These are phyloP conservation scores for Yarrowia sp. DNA, from an alignment of 805 yeast species.

Conservation along the genomic window DNA sequence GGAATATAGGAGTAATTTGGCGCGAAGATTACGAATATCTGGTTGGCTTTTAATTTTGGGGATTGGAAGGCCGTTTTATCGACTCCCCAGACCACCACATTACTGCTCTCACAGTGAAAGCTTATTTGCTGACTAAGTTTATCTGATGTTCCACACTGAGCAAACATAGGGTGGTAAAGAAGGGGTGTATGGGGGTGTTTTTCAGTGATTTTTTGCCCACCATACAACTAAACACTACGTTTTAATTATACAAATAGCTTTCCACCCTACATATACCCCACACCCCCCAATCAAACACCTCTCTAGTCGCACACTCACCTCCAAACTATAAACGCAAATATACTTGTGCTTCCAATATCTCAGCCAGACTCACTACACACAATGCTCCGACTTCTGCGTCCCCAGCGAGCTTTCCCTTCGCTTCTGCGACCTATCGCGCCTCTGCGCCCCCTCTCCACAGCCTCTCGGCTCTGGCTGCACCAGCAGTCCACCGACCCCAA, in stretches of 20 bases:
- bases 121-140: not conserved
- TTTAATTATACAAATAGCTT: too few relatives aligned
- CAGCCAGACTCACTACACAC: not conserved
- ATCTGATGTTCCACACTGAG: not conserved
- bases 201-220: too few relatives aligned
- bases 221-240: too few relatives aligned
- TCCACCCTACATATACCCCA: too few relatives aligned
- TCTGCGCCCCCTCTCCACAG: not conserved
- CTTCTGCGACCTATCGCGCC: slow-evolving; percentile 9
- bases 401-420: not conserved
- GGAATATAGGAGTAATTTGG: too few relatives aligned
- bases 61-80: too few relatives aligned
- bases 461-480: slow-evolving; percentile 6
- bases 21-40: too few relatives aligned
- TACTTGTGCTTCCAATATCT: not conserved
- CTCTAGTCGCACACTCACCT: too few relatives aligned
- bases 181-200: not conserved
- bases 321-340: slow-evolving; percentile 21
- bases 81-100: too few relatives aligned
- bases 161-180: not conserved
- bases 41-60: too few relatives aligned
- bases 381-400: slow-evolving; percentile 16
- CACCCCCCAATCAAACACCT: too few relatives aligned
- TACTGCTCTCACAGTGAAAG: too few relatives aligned
- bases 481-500: slow-evolving; percentile 7